phyloP scores from a whole-genome alignment of 352 stramenopile species.

The Blastocystis sp. region DNA sequence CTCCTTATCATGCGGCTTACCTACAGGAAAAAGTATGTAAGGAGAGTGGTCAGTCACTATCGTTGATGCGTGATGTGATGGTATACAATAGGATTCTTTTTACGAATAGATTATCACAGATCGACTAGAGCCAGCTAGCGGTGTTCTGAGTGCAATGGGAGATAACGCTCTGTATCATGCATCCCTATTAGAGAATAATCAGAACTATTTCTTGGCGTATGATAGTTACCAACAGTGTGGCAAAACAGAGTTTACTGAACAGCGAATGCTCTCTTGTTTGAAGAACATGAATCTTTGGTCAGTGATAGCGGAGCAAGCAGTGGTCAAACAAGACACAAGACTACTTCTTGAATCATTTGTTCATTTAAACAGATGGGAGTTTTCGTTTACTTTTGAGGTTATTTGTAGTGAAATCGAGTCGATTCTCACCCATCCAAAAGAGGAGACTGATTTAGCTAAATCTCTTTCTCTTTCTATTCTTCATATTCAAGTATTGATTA shows the following conservation, averaged over 20 bases:
- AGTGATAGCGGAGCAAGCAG: not conserved
- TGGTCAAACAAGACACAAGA: not conserved
- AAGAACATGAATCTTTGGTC: not conserved
- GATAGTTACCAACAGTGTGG: not conserved
- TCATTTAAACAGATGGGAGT: not conserved
- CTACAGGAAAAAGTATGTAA: not conserved
- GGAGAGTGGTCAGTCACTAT: not conserved
- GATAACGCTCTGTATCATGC: not conserved
- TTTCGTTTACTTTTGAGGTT: not conserved
- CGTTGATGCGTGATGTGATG: not conserved
- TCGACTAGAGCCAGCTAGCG: not conserved
- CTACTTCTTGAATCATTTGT: not conserved
- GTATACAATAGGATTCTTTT: not conserved
- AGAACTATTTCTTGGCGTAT: not conserved
- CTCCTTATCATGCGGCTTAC: not conserved
- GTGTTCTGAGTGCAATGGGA: not conserved
- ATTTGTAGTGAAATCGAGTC: not conserved
- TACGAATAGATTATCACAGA: not conserved
- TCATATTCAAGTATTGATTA: not conserved
- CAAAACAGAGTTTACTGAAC: not conserved
- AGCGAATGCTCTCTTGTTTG: not conserved
- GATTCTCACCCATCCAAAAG: not conserved
- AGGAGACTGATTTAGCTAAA: not conserved
- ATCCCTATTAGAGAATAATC: not conserved
- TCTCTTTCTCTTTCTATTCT: not conserved